These are phyloP conservation scores for Aspergillus oerlinghausenensis DNA, from an alignment of 2,329 filamentous ascomycete species.

Conservation along the genomic window DNA sequence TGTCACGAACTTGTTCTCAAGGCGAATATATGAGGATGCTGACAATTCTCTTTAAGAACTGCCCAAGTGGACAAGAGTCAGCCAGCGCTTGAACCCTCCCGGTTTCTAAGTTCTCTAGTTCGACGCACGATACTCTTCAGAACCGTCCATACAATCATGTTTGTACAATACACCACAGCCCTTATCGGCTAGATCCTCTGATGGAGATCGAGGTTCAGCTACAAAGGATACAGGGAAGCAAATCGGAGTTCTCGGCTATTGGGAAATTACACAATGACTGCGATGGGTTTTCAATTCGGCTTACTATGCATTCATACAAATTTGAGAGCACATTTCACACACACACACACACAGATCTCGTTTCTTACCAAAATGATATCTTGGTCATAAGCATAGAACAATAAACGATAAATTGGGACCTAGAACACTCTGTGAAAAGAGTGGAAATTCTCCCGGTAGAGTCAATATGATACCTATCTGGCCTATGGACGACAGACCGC, in stretches of 20 bases:
- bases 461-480: not conserved
- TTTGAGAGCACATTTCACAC: slow-evolving; percentile 18
- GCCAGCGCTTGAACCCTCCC: slow-evolving; percentile 87
- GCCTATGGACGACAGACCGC: not conserved
- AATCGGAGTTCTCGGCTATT: slow-evolving; percentile 32
- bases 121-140: slow-evolving; percentile 4
- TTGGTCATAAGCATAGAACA: slow-evolving; percentile 5
- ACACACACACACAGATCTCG: slow-evolving; percentile 15
- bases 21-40: not conserved
- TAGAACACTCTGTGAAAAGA: not conserved
- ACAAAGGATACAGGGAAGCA: slow-evolving; percentile 22
- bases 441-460: not conserved
- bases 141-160: slow-evolving; percentile 3
- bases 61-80: slow-evolving; percentile 92
- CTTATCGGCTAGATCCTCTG: slow-evolving; percentile 1
- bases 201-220: slow-evolving; percentile 8
- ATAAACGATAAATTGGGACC: slow-evolving; percentile 1
- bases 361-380: slow-evolving; percentile 1
- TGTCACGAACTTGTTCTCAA: not conserved
- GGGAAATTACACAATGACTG: slow-evolving; percentile 20
- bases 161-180: slow-evolving; percentile 29
- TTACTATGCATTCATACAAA: slow-evolving; percentile 23
- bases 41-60: slow-evolving; percentile 53
- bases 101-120: slow-evolving; percentile 64
- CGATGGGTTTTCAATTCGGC: slow-evolving; percentile 11